Conservation (phyloP, 495 filamentous ascomycete species). For the Letharia columbiana region DNA sequence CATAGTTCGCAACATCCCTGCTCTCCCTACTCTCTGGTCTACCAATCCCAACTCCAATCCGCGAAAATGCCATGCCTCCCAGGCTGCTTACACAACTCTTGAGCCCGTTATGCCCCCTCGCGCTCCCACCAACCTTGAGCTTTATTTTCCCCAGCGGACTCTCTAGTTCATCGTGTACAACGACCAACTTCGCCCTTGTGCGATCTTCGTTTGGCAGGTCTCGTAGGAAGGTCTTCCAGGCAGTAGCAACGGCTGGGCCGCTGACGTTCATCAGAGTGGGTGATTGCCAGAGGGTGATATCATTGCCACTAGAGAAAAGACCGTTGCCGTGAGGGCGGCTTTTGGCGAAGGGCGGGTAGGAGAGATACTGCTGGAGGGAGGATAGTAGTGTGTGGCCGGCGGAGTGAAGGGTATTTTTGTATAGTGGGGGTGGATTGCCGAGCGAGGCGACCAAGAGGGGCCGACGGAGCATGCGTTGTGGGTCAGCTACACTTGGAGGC, state of each 20-base stretch:
- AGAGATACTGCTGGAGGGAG: slow-evolving; percentile 41
- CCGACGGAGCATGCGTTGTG: slow-evolving; percentile 29
- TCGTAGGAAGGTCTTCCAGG: slow-evolving; percentile 33
- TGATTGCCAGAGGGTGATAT: slow-evolving; percentile 60
- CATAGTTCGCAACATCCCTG: slow-evolving; percentile 54
- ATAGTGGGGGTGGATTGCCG: slow-evolving; percentile 55
- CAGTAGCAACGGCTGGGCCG: slow-evolving; percentile 42
- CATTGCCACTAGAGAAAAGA: slow-evolving; percentile 35
- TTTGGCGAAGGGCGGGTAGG: slow-evolving; percentile 37
- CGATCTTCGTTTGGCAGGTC: slow-evolving; percentile 32
- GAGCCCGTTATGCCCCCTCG: slow-evolving; percentile 71
- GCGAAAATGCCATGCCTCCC: slow-evolving; percentile 28
- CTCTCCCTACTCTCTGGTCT: slow-evolving; percentile 52
- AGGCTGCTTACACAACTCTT: slow-evolving; percentile 53
- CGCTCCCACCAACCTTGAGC: slow-evolving; percentile 47
- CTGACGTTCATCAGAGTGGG: slow-evolving; percentile 70
- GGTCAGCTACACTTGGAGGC: not conserved
- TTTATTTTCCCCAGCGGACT: slow-evolving; percentile 55
- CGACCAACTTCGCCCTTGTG: slow-evolving; percentile 45
- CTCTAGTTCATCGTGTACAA: slow-evolving; percentile 83
- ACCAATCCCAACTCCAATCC: slow-evolving; percentile 65
- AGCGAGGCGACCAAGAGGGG: slow-evolving; percentile 62
- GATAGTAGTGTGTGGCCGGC: slow-evolving; percentile 66
- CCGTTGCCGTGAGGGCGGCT: slow-evolving; percentile 36
- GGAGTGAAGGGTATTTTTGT: slow-evolving; percentile 67